phyloP scores from a whole-genome alignment of 2,329 filamentous ascomycete genomes.

The Aspergillus oerlinghausenensis region DNA sequence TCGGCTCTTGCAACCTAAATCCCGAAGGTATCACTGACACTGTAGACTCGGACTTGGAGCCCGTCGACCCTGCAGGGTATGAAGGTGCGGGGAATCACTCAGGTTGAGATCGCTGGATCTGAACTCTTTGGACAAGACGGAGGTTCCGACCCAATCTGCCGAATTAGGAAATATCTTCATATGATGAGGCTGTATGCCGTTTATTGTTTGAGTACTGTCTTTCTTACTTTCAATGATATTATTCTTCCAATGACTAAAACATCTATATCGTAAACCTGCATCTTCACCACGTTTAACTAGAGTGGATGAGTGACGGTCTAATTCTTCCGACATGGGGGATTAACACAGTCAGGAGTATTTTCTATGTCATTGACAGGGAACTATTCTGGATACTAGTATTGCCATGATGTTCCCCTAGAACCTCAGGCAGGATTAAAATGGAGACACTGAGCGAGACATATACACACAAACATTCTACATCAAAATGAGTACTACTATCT shows the following conservation, averaged over 20 bases:
- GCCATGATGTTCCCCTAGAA: too few relatives aligned
- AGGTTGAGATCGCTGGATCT: not conserved
- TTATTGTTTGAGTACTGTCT: too few relatives aligned
- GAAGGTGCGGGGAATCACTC: not conserved
- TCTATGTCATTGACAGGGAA: too few relatives aligned
- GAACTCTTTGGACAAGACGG: not conserved
- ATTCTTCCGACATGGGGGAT: too few relatives aligned
- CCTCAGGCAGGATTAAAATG: too few relatives aligned
- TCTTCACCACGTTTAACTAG: not conserved
- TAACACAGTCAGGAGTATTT: too few relatives aligned
- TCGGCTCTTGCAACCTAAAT: not conserved
- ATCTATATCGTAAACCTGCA: not conserved
- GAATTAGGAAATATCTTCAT: not conserved
- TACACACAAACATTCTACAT: not conserved
- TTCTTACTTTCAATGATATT: too few relatives aligned
- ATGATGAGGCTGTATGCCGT: too few relatives aligned
- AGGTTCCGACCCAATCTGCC: not conserved
- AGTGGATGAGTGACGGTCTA: too few relatives aligned
- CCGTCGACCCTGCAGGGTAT: not conserved
- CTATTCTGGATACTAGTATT: too few relatives aligned
- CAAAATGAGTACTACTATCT: too few relatives aligned
- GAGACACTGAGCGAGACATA: not conserved
- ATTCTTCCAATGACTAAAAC: too few relatives aligned
- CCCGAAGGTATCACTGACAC: not conserved
- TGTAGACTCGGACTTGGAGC: not conserved